Percentiles rank a stretch among this genome's conserved stretches.
Evolutionary conservation across 805 yeast genomes (phyloP).

Genomic region (Wickerhamiella sergipiensis): DNA sequence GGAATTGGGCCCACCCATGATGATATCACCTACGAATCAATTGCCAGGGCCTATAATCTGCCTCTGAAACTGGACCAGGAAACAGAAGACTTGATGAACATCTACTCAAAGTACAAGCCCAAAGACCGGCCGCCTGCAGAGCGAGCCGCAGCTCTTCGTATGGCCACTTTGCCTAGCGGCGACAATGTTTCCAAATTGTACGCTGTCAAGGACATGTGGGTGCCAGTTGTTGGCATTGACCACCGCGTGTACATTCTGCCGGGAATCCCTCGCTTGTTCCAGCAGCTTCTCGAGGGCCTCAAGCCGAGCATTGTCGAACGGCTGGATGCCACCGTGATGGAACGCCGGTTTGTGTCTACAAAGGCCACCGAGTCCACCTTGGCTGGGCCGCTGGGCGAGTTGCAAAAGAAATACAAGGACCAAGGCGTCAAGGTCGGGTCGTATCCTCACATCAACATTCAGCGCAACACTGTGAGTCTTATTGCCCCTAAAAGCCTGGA

Average conservation of each 20-base stretch:
- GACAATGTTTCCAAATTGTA: slow-evolving; percentile 23
- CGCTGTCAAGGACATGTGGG: slow-evolving; percentile 53
- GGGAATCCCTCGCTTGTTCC: slow-evolving; percentile 70
- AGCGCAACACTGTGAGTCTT: slow-evolving; percentile 57
- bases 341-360: slow-evolving; percentile 45
- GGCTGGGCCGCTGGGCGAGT: slow-evolving; percentile 44
- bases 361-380: slow-evolving; percentile 46
- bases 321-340: slow-evolving; percentile 26
- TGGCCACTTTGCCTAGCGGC: slow-evolving; percentile 65
- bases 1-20: slow-evolving; percentile 85
- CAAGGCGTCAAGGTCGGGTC: slow-evolving; percentile 61
- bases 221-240: slow-evolving; percentile 63
- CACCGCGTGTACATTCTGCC: slow-evolving; percentile 60
- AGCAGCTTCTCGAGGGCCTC: slow-evolving; percentile 35
- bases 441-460: slow-evolving; percentile 62
- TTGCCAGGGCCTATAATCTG: slow-evolving; percentile 51
- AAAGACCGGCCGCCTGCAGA: slow-evolving; percentile 26
- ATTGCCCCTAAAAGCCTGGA: slow-evolving; percentile 39
- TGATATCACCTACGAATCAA: slow-evolving; percentile 66
- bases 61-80: slow-evolving; percentile 39
- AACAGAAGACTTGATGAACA: slow-evolving; percentile 47
- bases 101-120: slow-evolving; percentile 20
- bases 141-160: slow-evolving; percentile 47
- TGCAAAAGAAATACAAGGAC: slow-evolving; percentile 33
- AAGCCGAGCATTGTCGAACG: slow-evolving; percentile 27